Conservation (phyloP, 441 rosid species). For the Gossypium aridum region DNA sequence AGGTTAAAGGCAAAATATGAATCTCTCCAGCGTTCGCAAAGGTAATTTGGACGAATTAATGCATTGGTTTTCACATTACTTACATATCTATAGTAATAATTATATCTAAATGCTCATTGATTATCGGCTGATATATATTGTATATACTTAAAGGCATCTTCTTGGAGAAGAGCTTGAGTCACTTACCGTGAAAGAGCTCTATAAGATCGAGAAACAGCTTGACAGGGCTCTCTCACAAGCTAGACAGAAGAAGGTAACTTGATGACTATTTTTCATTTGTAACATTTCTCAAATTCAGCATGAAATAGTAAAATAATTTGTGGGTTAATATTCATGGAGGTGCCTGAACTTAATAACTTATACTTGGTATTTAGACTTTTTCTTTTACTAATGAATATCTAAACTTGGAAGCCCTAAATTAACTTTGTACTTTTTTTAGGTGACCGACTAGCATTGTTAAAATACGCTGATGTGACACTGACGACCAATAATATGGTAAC, state of each 20-base stretch:
- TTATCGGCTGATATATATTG: background rate
- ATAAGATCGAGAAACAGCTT: constrained; percentile 42
- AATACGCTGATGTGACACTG: too few relatives aligned
- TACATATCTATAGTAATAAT: too few relatives aligned
- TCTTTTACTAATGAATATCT: too few relatives aligned
- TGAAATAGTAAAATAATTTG: background rate
- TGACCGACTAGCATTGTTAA: too few relatives aligned
- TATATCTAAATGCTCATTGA: background rate
- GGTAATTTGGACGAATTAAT: constrained; percentile 16
- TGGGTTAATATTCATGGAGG: too few relatives aligned
- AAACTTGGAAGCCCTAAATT: too few relatives aligned
- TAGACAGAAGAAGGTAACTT: constrained; percentile 36
- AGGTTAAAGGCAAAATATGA: constrained; percentile 36
- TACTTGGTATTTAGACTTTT: too few relatives aligned
- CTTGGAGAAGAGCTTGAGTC: constrained; percentile 47
- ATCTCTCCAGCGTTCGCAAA: constrained; percentile 31
- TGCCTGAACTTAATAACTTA: too few relatives aligned
- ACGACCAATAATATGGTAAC: too few relatives aligned
- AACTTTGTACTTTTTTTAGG: too few relatives aligned
- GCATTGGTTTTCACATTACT: background rate
- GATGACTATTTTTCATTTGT: background rate
- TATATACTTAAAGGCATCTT: constrained; percentile 26
- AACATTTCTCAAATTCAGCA: background rate
- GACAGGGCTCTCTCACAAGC: constrained; percentile 36
- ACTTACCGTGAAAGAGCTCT: constrained; percentile 31